A percentile compares a stretch with the other conserved stretches of the same genome.
phyloP scores from a whole-genome alignment of 192 early-diverging fungal species.

The Rhizophagus sp. region DNA sequence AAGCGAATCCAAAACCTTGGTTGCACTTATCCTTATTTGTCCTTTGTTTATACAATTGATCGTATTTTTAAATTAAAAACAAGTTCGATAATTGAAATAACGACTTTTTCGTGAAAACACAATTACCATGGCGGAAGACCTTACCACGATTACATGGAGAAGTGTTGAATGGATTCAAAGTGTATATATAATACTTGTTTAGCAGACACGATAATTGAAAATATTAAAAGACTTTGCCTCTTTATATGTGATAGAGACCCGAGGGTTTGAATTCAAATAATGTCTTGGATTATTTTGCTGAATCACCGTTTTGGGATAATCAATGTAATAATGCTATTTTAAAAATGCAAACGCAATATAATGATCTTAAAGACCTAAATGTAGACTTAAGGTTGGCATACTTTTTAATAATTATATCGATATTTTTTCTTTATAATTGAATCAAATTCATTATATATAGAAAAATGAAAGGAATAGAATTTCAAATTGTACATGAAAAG shows the following conservation, averaged over 20 bases:
- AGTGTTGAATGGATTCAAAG: constrained; percentile 13
- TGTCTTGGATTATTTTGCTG: constrained; percentile 78
- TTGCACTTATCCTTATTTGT: too few relatives aligned
- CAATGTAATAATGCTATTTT: constrained; percentile 78
- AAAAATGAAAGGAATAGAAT: constrained; percentile 77
- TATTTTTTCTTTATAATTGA: background rate
- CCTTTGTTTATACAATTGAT: too few relatives aligned
- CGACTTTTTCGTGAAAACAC: background rate
- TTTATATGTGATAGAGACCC: constrained; percentile 11
- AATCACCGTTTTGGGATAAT: constrained; percentile 82
- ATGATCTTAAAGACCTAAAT: constrained; percentile 60
- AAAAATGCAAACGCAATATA: constrained; percentile 82
- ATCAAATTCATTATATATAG: constrained; percentile 36
- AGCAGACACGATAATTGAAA: background rate
- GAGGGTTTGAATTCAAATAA: constrained; percentile 74
- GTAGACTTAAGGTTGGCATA: constrained; percentile 43
- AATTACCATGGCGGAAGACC: background rate
- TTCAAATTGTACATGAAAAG: constrained; percentile 67
- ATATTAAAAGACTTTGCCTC: background rate
- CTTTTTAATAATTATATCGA: background rate
- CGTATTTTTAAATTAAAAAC: too few relatives aligned
- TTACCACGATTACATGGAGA: constrained; percentile 21
- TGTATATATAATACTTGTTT: background rate
- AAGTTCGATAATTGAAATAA: background rate
- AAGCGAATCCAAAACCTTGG: too few relatives aligned